Conservation (phyloP, 2,329 filamentous ascomycete species). For the Exophiala phaeomuriformis region DNA sequence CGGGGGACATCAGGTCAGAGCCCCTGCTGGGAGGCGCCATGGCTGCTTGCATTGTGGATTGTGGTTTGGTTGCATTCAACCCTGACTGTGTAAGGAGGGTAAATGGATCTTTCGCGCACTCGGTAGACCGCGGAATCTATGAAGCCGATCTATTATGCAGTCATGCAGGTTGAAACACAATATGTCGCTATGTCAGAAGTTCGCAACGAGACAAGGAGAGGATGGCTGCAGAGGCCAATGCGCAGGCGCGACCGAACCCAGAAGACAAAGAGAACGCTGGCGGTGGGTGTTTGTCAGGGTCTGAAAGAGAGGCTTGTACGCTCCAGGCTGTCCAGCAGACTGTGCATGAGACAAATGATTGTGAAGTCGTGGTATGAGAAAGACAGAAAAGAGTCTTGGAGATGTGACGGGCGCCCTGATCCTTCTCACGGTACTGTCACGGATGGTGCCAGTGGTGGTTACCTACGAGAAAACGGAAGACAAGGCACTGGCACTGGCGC, state of each 20-base stretch:
- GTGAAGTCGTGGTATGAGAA: neutral
- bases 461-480: no score
- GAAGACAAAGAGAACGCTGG: constrained; percentile 1
- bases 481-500: no score
- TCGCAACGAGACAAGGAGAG: constrained; percentile 16
- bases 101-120: neutral
- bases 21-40: constrained; percentile 14
- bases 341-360: neutral
- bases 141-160: neutral
- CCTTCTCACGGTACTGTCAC: neutral
- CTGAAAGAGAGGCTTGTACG: neutral
- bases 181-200: constrained; percentile 17
- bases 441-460: no score
- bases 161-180: constrained; percentile 14
- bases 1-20: constrained; percentile 54
- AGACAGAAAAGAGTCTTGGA: neutral
- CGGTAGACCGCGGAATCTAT: neutral
- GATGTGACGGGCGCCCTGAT: neutral
- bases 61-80: constrained; percentile 1
- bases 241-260: constrained; percentile 9
- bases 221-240: constrained; percentile 11
- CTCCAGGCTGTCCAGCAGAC: constrained; percentile 20
- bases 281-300: neutral
- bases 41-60: constrained; percentile 18
- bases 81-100: neutral